Evolutionary conservation across 441 rosid species (phyloP), one percentile per base, ranked within the genome.

Genomic region (Populus hybrid): DNA sequence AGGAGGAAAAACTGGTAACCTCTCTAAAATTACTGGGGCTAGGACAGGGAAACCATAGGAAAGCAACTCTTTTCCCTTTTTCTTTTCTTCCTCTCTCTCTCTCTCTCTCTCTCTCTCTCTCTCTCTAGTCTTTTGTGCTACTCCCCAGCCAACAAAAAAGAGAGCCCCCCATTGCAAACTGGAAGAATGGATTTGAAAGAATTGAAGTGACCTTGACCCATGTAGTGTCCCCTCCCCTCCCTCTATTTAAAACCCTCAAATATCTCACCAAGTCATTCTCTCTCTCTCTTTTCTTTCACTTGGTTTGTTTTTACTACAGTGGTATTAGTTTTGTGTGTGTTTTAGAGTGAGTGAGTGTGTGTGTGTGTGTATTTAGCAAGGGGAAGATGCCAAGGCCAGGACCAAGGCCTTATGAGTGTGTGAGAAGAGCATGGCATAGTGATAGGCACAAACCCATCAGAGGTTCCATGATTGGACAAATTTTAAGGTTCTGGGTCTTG

Each of bases 331-430:
- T 16, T 50, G 59, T 50, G 59, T 4, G 59, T 32, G 35, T 24
- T 24, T 23, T 66, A 6, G 69, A 66, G 69, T 11, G 69, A 66
- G 67, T 0, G 7, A 16, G 14, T 18, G 36, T 5, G 74, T 16
- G 38, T 40, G n/a, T 11, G 28, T 26, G 38, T 40, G n/a, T 11
- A 2, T 26, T 40, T 74, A 66, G 30, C 28, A 26, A 28, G 3
- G 82, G 28, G 28, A 87, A 86, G 93, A 95, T 95, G 99, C 98
- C 99, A 35, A 86, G 99, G 81, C 97, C 98, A 24, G 98, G 98
- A 35, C 98, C 97, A 2, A 90, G 98, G 81, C 99, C 99, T 28
- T 95, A 92, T 76, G 99, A 26, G 28, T 26, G 28, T 26, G 28
- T 26, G 28, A 26, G 28, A 26, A 26, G 28, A 26, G 28, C 28